Evolutionary conservation across 352 stramenopile species (phyloP), one percentile per base, ranked within the genome.

Genomic region (Globisporangium ultimum): DNA sequence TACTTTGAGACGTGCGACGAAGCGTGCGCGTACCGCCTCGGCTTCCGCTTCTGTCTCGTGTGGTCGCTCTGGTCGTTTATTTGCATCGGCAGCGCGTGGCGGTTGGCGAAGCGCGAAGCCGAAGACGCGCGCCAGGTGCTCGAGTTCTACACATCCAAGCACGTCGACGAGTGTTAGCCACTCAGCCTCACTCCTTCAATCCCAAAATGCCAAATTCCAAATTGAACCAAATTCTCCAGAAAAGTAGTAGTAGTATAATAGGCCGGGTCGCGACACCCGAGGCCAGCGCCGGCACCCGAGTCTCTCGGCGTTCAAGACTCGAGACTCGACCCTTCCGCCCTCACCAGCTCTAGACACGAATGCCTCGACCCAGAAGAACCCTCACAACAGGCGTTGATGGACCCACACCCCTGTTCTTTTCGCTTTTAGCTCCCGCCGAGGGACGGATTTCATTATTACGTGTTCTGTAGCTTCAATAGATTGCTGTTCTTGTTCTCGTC

Each of bases 41-140:
- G 81, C 38, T 93, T 93, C 55, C 81, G 81, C 48, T 91, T 90
- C 60, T 91, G 82, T 53, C 66, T 93, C 0, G 88, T 84, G 58
- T 93, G 84, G 84, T 91, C 80, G 9, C 67, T 91, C 40, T 87
- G 81, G 80, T 91, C 81, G 8, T 79, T 93, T 45, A 56, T 91
- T 14, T 89, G 81, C 48, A 81, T 93, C 47, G 76, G 78, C 13
- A 76, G 66, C 3, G 84, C 80, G 34, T 91, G 72, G 67, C 59
- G 68, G 34, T 52, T 82, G 48, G 75, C 80, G 40, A 80, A 69
- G 72, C 66, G 76, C 42, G 53, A 86, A 66, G 78, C 76, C 6
- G 61, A 79, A 6, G 74, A 87, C 55, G 77, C 77, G 14, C 72
- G 72, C 32, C 75, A 81, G 48, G 66, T 85, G 28, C 69, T 88